These are phyloP conservation scores for Colletotrichum sp. DNA, from an alignment of 2,329 filamentous ascomycete genomes.

Conservation along the genomic window DNA sequence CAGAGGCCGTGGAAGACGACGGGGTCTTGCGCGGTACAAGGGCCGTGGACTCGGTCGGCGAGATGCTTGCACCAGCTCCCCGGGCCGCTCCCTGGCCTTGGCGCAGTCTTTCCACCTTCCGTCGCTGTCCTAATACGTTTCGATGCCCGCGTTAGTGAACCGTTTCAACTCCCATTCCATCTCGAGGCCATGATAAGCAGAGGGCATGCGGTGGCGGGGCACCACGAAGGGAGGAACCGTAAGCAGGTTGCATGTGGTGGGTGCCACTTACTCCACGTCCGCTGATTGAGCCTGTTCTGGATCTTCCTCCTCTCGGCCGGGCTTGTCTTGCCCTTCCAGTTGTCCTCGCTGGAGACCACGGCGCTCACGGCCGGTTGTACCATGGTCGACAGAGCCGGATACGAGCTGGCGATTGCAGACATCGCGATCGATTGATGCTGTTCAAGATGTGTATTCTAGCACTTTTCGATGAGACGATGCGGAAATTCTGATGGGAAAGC, in stretches of 20 bases:
- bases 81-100: neutral
- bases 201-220: neutral
- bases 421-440: neutral
- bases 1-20: neutral
- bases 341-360: conserved; percentile 23
- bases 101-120: neutral
- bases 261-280: conserved; percentile 16
- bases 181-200: neutral
- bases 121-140: neutral
- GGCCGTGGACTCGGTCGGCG: neutral
- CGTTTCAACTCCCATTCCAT: neutral
- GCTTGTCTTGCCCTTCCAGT: conserved; percentile 37
- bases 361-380: neutral
- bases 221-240: neutral
- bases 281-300: conserved; percentile 19
- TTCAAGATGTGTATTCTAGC: neutral
- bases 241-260: conserved; percentile 5
- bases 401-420: neutral
- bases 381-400: neutral
- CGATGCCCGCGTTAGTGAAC: neutral
- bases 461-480: neutral
- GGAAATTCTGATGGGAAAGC: neutral
- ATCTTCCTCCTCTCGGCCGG: conserved; percentile 22
- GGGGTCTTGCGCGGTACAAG: neutral
- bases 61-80: neutral